Base-by-base conservation (phyloP, 78 protist species). In the Diacronema lutheri region DNA sequence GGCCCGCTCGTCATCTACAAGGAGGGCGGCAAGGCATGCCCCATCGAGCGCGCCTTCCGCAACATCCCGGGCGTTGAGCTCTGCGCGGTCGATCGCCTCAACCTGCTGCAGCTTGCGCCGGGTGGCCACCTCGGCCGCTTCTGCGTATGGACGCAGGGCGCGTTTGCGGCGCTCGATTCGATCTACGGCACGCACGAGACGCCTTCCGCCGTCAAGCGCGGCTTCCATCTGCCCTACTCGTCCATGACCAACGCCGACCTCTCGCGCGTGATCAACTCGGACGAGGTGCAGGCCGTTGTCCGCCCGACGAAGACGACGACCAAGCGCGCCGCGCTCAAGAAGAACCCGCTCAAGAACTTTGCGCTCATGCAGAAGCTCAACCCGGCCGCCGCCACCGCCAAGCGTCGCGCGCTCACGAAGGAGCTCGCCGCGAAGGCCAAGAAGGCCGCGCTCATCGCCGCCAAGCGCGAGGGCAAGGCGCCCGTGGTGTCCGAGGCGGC, bases 121-220 rank as follows among this genome's bases (percentile, higher is more conserved):
- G 99, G 99, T 88, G 99, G 99, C 44, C 99, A 98, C 93, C 68
- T 99, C 38, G 99, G 99, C 88, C 97, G 99, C 85, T 96, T 98
- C 92, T 57, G 96, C 96, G 93, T 99, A 94, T 99, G 99, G 99
- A 93, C 99, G 65, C 82, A 96, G 91, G 83, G 87, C 62, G 99
- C 99, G 66, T 97, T 98, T 95, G 87, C 89, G 89, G 61, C 81
- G 84, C 94, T 99, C 57, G 97, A 97, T 91, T 2, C 58, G 56
- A 9, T 88, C 62, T 88, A 25, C 68, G 91, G 91, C 64, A 62
- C 85, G 31, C 0, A 0, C 79, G 11, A 11, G 57, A 21, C 1
- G 50, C 29, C 58, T 33, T 82, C 91, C 14, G 10, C 77, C 25
- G 56, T 35, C 56, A 81, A 83, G 84, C 65, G 60, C 81, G 11